Evolutionary conservation across 1,284 basidiomycete species (phyloP), one percentile per base, ranked within the genome.

Genomic region (Leccinum proximum): DNA sequence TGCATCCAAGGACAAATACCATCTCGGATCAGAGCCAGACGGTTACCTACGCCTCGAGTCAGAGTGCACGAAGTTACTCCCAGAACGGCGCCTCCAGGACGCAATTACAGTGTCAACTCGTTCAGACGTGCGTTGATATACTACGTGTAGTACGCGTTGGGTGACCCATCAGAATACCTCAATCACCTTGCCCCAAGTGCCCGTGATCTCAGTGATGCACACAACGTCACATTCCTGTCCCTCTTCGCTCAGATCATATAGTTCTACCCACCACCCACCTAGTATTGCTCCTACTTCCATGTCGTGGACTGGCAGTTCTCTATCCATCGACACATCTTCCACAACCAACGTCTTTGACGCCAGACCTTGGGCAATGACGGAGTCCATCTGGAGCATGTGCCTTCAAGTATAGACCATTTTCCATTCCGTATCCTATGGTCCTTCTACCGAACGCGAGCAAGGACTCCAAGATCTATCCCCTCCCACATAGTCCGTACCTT

Each of bases 381-480:
- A 92, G 72, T 82, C 84, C 2, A 75, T 91, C 59, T 81, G 89
- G 40, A 87, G 86, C 64, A 75, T 87, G 48, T 91, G 89, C 74
- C 75, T 92, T n/a, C 82, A 88, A 80, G 89, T 89, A 88, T 59
- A 64, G 77, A 50, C 42, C 33, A 30, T 53, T 22, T 48, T 66
- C 13, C 56, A 40, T 10, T n/a, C n/a, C 26, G 16, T 50, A 33
- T 11, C 35, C 16, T 18, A 16, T n/a, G 63, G 61, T 35, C 62
- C 37, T 67, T 37, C 62, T 59, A 2, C 54, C 54, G 72, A 84
- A 87, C 70, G 72, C 81, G 57, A 74, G 72, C 66, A 92, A 91
- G 78, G 87, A 93, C 71, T 80, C 86, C 70, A 98, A 98, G 86
- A 91, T 99, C 73, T 99, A 99, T 80, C 97, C 97, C 54, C 84